A percentile compares a stretch with the other conserved stretches of the same genome.
These are phyloP conservation scores for Corylus avellana DNA, from an alignment of 306 rosid genomes.

Conservation along the genomic window DNA sequence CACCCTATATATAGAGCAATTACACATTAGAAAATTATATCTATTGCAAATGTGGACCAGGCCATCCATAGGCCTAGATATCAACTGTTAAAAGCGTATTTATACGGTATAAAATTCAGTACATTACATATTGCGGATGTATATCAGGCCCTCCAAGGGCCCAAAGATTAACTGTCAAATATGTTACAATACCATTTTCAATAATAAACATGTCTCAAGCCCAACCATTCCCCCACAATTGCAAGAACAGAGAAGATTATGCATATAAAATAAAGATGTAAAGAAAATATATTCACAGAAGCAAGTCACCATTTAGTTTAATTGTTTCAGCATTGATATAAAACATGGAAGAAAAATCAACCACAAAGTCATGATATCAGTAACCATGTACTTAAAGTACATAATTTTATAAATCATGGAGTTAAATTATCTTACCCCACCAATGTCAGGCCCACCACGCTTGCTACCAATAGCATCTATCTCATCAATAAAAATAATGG, in stretches of 20 bases:
- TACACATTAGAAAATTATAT: neutral
- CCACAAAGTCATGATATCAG: neutral
- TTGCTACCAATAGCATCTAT: conserved; percentile 99
- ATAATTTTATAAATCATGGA: conserved; percentile 11
- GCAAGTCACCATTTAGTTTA: neutral
- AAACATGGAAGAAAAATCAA: neutral
- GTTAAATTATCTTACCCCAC: conserved; percentile 73
- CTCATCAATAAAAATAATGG: conserved; percentile 94
- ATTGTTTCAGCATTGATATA: neutral
- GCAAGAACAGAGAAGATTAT: neutral
- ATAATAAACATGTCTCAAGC: neutral
- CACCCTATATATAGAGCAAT: conserved; percentile 66
- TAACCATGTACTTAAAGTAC: neutral
- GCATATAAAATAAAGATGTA: neutral
- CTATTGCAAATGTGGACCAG: no score
- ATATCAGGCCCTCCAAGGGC: neutral
- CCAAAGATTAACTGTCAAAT: neutral
- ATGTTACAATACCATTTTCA: neutral
- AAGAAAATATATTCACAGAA: neutral
- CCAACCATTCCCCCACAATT: neutral
- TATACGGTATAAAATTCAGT: neutral
- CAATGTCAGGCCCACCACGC: conserved; percentile 99
- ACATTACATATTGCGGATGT: neutral
- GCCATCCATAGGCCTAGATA: no score
- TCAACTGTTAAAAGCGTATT: no score